Conservation (phyloP, 1,284 basidiomycete species). For the Erythrobasidium hasegawianum region DNA sequence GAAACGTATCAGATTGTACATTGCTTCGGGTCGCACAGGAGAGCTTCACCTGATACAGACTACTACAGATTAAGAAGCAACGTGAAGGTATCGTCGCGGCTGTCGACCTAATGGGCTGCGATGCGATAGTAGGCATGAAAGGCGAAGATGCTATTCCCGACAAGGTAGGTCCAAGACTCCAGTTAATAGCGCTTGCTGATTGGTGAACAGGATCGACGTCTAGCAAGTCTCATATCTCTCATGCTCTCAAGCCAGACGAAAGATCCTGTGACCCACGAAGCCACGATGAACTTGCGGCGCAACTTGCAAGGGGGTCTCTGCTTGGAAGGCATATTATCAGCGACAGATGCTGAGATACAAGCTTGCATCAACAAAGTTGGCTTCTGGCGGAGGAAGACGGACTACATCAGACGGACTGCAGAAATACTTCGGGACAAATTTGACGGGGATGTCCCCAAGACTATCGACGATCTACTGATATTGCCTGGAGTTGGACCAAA, state of each 20-base stretch:
- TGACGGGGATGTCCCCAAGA: conserved; percentile 76
- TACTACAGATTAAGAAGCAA: conserved; percentile 66
- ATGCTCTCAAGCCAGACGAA: conserved; percentile 97
- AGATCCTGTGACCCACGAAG: conserved; percentile 78
- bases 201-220: conserved; percentile 65
- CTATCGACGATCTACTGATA: conserved; percentile 75
- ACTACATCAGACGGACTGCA: conserved; percentile 66
- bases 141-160: conserved; percentile 20
- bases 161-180: conserved; percentile 6
- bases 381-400: conserved; percentile 77
- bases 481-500: conserved; percentile 86
- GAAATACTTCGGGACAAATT: conserved; percentile 63
- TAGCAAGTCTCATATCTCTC: conserved; percentile 81
- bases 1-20: conserved; percentile 60
- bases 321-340: conserved; percentile 65
- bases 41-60: background rate
- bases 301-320: conserved; percentile 73
- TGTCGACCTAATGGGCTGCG: conserved; percentile 58
- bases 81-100: conserved; percentile 68
- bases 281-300: conserved; percentile 68
- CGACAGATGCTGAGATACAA: conserved; percentile 60
- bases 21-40: background rate
- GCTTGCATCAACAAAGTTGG: conserved; percentile 51
- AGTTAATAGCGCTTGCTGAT: background rate
- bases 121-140: conserved; percentile 34